phyloP scores from a whole-genome alignment of 164 flowering plant species.

The Stephania yunnanensis region DNA sequence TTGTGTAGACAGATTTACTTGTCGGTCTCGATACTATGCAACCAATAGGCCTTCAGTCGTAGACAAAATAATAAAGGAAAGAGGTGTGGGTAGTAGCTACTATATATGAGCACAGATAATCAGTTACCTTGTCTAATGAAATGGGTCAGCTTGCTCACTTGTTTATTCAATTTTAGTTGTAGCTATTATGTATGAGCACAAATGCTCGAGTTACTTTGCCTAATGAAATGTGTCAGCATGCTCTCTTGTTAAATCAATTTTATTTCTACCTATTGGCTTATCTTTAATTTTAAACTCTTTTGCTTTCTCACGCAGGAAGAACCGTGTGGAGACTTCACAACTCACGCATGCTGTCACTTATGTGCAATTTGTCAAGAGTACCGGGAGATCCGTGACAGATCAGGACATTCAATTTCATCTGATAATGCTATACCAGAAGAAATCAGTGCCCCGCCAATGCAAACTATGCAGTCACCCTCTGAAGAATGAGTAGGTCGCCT shows the following conservation, averaged over 20 bases:
- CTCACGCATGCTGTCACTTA: constrained; percentile 77
- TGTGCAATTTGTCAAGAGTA: constrained; percentile 92
- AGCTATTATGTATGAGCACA: no score
- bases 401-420: constrained; percentile 25
- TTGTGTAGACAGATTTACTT: no score
- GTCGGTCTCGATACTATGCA: not conserved
- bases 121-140: no score
- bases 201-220: not conserved
- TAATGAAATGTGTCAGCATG: no score
- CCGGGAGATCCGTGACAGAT: constrained; percentile 74
- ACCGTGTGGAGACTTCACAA: constrained; percentile 77
- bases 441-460: constrained; percentile 58
- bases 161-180: no score
- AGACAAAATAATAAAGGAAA: not conserved
- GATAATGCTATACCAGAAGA: constrained; percentile 29
- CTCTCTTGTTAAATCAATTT: not conserved
- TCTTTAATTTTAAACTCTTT: not conserved
- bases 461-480: constrained; percentile 33
- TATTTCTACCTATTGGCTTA: not conserved
- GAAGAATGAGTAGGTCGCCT: not conserved
- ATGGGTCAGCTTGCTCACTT: no score
- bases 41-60: not conserved
- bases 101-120: no score
- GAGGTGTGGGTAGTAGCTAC: not conserved
- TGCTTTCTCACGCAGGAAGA: constrained; percentile 52